Percentiles rank a stretch among this genome's conserved stretches.
phyloP scores from a whole-genome alignment of 148 eudicot genomes.

The Rhododendron ferrugineum region DNA sequence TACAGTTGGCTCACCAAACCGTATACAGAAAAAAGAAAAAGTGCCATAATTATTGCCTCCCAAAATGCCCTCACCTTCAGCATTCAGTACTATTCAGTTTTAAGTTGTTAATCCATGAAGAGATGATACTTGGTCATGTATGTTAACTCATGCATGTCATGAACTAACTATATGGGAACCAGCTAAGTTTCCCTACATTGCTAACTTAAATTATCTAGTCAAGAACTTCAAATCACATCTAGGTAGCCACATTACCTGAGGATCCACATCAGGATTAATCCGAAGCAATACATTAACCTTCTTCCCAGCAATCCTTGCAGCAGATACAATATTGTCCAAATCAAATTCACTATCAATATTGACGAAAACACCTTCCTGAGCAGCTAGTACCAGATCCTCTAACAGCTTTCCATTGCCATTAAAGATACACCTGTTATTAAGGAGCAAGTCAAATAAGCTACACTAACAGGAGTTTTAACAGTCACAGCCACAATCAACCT shows the following conservation, averaged over 20 bases:
- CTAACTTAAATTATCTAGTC: not conserved
- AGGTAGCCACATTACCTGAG: constrained; percentile 54
- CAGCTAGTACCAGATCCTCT: constrained; percentile 88
- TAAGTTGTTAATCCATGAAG: not conserved
- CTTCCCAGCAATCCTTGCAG: constrained; percentile 83
- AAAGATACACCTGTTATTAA: constrained; percentile 62
- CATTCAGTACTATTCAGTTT: not conserved
- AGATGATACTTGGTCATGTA: not conserved
- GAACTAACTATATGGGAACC: not conserved
- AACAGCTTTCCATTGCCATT: constrained; percentile 86
- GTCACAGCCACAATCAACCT: not conserved
- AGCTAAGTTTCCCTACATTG: not conserved
- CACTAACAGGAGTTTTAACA: not conserved
- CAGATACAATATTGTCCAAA: constrained; percentile 81
- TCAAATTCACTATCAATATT: constrained; percentile 93
- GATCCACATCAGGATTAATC: constrained; percentile 96
- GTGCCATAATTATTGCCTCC: not conserved
- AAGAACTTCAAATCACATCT: not conserved
- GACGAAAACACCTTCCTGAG: constrained; percentile 78
- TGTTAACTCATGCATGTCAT: not conserved
- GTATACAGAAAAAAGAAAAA: not conserved
- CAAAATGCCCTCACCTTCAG: not conserved
- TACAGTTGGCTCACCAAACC: not conserved
- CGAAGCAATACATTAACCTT: constrained; percentile 87
- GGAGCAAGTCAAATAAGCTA: not conserved